phyloP scores from a whole-genome alignment of 2,329 filamentous ascomycete genomes.

The Pseudocercospora eumusae region DNA sequence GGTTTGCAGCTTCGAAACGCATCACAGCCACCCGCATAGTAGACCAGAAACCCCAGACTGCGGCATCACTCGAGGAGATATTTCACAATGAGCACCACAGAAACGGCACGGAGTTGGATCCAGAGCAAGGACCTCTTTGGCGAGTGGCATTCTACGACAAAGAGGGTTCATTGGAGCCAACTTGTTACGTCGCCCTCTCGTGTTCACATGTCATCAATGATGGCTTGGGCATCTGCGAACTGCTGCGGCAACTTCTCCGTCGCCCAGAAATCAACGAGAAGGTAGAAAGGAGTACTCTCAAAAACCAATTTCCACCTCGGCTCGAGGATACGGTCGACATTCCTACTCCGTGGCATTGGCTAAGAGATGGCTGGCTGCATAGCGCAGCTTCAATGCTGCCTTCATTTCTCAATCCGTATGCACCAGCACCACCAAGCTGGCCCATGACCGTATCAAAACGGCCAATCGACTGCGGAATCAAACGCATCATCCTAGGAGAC shows the following conservation, averaged over 20 bases:
- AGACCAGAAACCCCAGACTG: not conserved
- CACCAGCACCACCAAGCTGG: not conserved
- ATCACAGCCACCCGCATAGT: not conserved
- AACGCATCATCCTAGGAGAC: not conserved
- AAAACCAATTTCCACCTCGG: not conserved
- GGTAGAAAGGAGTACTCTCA: not conserved
- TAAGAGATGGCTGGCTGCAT: not conserved
- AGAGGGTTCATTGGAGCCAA: not conserved
- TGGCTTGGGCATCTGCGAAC: not conserved
- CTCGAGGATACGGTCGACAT: not conserved
- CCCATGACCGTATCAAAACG: not conserved
- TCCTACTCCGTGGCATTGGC: not conserved
- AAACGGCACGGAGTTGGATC: not conserved
- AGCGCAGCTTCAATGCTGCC: not conserved
- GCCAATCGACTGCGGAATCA: not conserved
- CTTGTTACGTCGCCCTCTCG: not conserved
- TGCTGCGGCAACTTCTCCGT: not conserved
- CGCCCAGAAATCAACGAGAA: not conserved
- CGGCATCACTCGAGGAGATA: not conserved
- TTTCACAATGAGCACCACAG: not conserved
- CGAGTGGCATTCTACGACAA: not conserved
- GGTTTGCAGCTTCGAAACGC: not conserved
- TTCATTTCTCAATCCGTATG: not conserved
- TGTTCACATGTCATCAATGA: not conserved
- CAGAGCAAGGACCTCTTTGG: not conserved